Evolutionary conservation across 805 yeast genomes (phyloP), one percentile per base, ranked within the genome.

Genomic region (Zygoascus ofunaensis): DNA sequence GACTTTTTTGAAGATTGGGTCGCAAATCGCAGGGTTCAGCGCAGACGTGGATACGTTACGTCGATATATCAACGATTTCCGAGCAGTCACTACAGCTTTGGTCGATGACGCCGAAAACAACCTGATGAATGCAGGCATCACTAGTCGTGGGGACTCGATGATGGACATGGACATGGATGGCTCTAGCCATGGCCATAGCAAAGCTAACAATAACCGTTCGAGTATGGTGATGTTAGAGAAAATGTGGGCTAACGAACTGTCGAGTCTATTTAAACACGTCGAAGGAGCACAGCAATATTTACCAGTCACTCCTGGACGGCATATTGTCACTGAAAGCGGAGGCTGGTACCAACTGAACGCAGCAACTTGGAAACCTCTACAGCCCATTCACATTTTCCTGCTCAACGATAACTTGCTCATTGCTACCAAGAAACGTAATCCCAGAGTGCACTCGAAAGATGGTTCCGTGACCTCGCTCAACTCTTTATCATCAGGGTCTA

Each of bases 201-300:
- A 42, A 17, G 17, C 47, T 15, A 49, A 41, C 24, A 57, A 49
- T 43, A 87, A 82, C 58, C 68, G 94, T 36, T 77, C 80, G 48
- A 79, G 87, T 44, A 77, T 87, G 42, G 55, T 82, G 43, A 76
- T 84, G 43, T 65, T 87, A 42, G 90, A 85, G 59, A 79, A 79
- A 54, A 75, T 83, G 69, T 87, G 96, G 95, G 82, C 79, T 14
- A 69, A 70, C 36, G 87, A 83, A 56, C 66, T 87, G 56, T 76
- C 74, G 44, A 72, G 76, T 5, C 64, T 87, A 42, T 87, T 81
- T 61, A 78, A 78, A 53, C 86, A 82, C 50, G 94, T 89, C 14
- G 95, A 89, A 51, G 94, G 95, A n/a, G 87, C 94, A 1, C 89
- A 84, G 54, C 83, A 83, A 55, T 76, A 73, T 48, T 69, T 87